Conservation (phyloP, 306 rosid genomes). For the Acacia melanoxylon region DNA sequence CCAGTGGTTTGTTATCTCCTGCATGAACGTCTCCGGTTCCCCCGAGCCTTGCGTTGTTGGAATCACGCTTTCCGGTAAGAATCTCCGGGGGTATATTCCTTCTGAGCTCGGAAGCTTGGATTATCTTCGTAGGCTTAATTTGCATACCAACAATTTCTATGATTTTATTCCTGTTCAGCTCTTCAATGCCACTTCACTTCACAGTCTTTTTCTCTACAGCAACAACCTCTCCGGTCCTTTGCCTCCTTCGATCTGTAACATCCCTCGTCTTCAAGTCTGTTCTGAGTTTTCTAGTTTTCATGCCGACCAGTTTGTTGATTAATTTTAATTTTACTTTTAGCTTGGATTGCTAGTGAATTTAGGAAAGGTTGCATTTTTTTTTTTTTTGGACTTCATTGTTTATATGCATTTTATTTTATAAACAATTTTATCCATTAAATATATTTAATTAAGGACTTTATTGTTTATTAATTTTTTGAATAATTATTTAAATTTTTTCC, state of each 20-base stretch:
- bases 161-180: constrained; percentile 79
- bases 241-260: constrained; percentile 65
- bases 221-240: constrained; percentile 86
- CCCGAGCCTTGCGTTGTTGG: constrained; percentile 82
- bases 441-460: no score
- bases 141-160: constrained; percentile 68
- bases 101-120: constrained; percentile 82
- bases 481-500: no score
- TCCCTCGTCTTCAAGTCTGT: constrained; percentile 65
- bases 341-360: background rate
- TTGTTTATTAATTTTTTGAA: no score
- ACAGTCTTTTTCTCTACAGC: constrained; percentile 74
- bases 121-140: constrained; percentile 84
- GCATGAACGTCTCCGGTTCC: constrained; percentile 61
- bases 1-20: constrained; percentile 83
- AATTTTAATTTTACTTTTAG: background rate
- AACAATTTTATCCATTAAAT: no score
- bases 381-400: no score
- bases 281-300: background rate
- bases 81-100: constrained; percentile 84
- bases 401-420: no score
- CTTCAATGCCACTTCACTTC: constrained; percentile 92
- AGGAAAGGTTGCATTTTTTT: background rate
- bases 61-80: constrained; percentile 63
- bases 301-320: background rate